Evolutionary conservation across 116 monocot species (phyloP).

Genomic region (Zostera marina): DNA sequence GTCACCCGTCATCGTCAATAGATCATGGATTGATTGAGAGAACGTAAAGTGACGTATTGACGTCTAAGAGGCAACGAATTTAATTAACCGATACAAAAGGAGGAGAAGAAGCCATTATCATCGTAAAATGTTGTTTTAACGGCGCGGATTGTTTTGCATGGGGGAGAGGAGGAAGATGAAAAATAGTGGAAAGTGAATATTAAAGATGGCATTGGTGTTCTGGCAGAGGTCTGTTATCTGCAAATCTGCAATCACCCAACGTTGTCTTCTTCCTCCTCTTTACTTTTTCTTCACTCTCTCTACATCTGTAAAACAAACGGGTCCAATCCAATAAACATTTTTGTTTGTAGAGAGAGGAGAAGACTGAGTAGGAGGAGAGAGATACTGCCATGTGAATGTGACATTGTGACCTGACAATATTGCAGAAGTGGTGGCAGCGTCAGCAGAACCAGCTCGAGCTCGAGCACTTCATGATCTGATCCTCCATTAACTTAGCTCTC

Average conservation of each 20-base stretch:
- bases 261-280: neutral
- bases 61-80: too few species aligned
- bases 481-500: neutral
- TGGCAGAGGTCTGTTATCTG: neutral
- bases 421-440: too few species aligned
- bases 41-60: too few species aligned
- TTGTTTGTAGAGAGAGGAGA: neutral
- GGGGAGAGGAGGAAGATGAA: too few species aligned
- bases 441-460: neutral
- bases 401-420: constrained; percentile 12
- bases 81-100: too few species aligned
- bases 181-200: neutral
- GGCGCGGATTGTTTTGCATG: too few species aligned
- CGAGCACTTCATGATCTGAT: constrained; percentile 7
- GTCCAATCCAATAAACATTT: neutral
- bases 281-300: neutral
- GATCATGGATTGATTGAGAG: too few species aligned
- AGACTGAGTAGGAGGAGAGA: neutral
- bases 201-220: neutral
- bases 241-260: neutral
- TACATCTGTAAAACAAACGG: neutral
- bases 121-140: too few species aligned
- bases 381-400: constrained; percentile 9
- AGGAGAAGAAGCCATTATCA: too few species aligned
- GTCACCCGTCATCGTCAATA: too few species aligned